Base-by-base conservation (phyloP, 352 stramenopile genomes). In the Phytophthora pistaciae region DNA sequence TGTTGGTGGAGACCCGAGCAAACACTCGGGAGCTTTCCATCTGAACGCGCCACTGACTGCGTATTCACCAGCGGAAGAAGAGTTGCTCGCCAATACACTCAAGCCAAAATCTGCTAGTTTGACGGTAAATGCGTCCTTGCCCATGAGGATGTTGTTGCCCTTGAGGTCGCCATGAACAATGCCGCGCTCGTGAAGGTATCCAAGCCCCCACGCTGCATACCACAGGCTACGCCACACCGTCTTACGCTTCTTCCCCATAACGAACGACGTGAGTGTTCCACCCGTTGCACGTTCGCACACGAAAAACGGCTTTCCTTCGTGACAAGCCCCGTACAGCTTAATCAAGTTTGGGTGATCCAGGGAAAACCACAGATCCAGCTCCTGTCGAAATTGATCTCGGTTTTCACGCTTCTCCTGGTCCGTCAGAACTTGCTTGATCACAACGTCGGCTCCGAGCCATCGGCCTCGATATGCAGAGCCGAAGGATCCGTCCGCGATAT, bases 11-110 rank as follows among this genome's bases (percentile, higher is more conserved):
- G 54, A 54, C 7, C 21, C 50, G 18, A 23, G 14, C 3, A 76
- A 40, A 9, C 64, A 68, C 36, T 76, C 68, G 0, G 63, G 68
- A 10, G 62, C 68, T 50, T 72, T 72, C 64, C 64, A 77, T 13
- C 67, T 65, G 57, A 64, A 77, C 5, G 64, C 59, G 18, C 64
- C 64, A 1, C 13, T 44, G 36, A 16, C 36, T 18, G 36, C 5
- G 36, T 44, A 44, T 44, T 44, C 36, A 44, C 36, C 11, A 7
- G 36, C 14, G 14, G 10, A 42, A 44, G 36, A n/a, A 44, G 13
- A 44, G 13, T 44, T 44, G 36, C 1, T 44, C 11, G 36, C 36
- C 36, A n/a, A 44, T 1, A 44, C 14, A 16, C 36, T 44, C 18
- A n/a, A 5, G 7, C 36, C 29, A 33, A 33, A 33, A 33, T 33